Conservation (phyloP, 495 filamentous ascomycete genomes). For the Talaromyces stipitatus region DNA sequence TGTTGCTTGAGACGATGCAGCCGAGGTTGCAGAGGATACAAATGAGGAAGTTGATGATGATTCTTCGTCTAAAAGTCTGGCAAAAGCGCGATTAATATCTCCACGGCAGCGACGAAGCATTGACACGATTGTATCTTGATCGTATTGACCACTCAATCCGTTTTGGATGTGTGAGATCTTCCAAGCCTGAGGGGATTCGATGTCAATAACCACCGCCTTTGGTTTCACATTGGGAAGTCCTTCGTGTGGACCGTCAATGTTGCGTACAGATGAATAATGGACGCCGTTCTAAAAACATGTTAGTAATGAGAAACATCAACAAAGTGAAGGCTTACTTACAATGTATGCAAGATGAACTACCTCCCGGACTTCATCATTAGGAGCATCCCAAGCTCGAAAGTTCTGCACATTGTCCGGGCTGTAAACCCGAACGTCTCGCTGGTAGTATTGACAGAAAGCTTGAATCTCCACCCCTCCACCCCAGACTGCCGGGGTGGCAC, state of each 20-base stretch:
- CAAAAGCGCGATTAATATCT: slow-evolving; percentile 52
- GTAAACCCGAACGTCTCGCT: slow-evolving; percentile 59
- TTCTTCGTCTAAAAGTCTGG: slow-evolving; percentile 47
- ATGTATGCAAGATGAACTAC: slow-evolving; percentile 64
- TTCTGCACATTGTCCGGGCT: slow-evolving; percentile 37
- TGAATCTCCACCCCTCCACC: slow-evolving; percentile 67
- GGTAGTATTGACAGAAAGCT: slow-evolving; percentile 57
- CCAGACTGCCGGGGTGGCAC: slow-evolving; percentile 56
- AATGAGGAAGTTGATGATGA: slow-evolving; percentile 29
- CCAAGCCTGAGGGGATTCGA: slow-evolving; percentile 45
- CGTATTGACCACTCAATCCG: slow-evolving; percentile 48
- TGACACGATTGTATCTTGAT: slow-evolving; percentile 47
- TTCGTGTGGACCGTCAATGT: slow-evolving; percentile 49
- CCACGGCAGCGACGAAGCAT: slow-evolving; percentile 53
- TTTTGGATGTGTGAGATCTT: slow-evolving; percentile 53
- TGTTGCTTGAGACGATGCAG: slow-evolving; percentile 5
- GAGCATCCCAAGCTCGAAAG: slow-evolving; percentile 41
- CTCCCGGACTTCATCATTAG: slow-evolving; percentile 30
- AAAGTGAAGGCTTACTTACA: slow-evolving; percentile 37
- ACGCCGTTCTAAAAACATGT: slow-evolving; percentile 47
- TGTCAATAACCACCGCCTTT: slow-evolving; percentile 15
- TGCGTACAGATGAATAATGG: slow-evolving; percentile 69
- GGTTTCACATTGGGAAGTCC: slow-evolving; percentile 41
- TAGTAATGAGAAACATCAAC: neutral
- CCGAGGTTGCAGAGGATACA: neutral